phyloP scores from a whole-genome alignment of 192 early-diverging fungal species.

The Podila epigama region DNA sequence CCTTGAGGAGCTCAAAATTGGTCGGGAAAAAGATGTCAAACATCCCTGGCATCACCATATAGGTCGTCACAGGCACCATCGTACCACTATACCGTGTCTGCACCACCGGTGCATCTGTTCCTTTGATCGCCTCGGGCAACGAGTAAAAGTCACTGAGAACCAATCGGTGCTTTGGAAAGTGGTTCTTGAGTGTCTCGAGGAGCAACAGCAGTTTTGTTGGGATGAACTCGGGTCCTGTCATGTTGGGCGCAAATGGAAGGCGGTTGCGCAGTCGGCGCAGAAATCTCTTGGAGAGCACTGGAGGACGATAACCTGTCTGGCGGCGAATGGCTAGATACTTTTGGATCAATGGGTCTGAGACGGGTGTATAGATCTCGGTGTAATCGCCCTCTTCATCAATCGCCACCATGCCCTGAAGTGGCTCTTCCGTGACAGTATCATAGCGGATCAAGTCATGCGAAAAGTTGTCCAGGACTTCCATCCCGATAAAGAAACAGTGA shows the following conservation, averaged over 20 bases:
- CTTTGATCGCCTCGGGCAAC: slow-evolving; percentile 84
- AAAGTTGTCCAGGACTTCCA: slow-evolving; percentile 99
- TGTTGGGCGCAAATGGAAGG: slow-evolving; percentile 86
- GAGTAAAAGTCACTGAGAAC: slow-evolving; percentile 89
- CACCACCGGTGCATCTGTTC: slow-evolving; percentile 90
- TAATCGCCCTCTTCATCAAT: slow-evolving; percentile 86
- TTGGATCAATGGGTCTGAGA: slow-evolving; percentile 78
- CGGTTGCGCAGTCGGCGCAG: slow-evolving; percentile 61
- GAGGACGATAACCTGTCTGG: slow-evolving; percentile 68
- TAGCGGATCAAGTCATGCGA: slow-evolving; percentile 95
- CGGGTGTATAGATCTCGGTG: slow-evolving; percentile 82
- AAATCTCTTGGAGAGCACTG: slow-evolving; percentile 57
- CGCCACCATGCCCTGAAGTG: slow-evolving; percentile 84
- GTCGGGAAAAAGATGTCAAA: slow-evolving; percentile 99
- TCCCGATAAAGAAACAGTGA: slow-evolving; percentile 91
- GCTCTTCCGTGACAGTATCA: slow-evolving; percentile 71
- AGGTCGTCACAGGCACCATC: slow-evolving; percentile 96
- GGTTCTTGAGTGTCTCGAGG: slow-evolving; percentile 74
- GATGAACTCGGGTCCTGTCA: slow-evolving; percentile 87
- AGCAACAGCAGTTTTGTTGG: slow-evolving; percentile 85
- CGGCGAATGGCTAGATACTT: slow-evolving; percentile 72
- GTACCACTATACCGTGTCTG: slow-evolving; percentile 89
- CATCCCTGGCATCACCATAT: slow-evolving; percentile 97
- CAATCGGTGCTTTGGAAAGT: slow-evolving; percentile 89
- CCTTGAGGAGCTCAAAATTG: slow-evolving; percentile 86